Evolutionary conservation across 169 alveolate species (phyloP).

Genomic region (Plasmodium berghei): DNA sequence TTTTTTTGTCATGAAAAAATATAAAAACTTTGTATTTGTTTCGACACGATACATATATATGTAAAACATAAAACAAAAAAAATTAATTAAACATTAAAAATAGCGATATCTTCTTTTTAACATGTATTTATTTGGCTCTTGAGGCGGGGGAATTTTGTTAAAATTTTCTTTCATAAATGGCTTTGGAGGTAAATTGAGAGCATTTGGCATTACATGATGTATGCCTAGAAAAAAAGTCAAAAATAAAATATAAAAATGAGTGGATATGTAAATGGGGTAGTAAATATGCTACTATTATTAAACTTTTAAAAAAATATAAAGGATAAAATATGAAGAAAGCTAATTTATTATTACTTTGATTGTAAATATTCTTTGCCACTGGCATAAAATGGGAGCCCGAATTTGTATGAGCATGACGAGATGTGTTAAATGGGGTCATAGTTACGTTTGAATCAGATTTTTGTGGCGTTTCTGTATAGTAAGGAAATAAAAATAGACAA

Average conservation of each 20-base stretch:
- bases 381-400: constrained; percentile 24
- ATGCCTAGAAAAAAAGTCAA: constrained; percentile 11
- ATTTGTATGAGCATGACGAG: constrained; percentile 26
- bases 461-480: constrained; percentile 1
- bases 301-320: not conserved
- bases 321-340: not conserved
- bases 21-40: no score
- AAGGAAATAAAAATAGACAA: not conserved
- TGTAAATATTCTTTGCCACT: constrained; percentile 39
- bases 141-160: constrained; percentile 41
- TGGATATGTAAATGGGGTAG: not conserved
- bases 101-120: constrained; percentile 23
- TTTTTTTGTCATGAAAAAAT: no score
- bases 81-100: constrained; percentile 1
- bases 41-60: no score
- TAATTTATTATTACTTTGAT: constrained; percentile 23
- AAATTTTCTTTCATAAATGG: constrained; percentile 44
- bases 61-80: not conserved
- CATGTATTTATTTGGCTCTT: constrained; percentile 66
- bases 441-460: constrained; percentile 28
- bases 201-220: constrained; percentile 29
- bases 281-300: not conserved
- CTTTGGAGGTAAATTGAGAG: constrained; percentile 28
- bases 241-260: not conserved
- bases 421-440: constrained; percentile 57